Evolutionary conservation across 768 basidiomycete genomes (phyloP), one percentile per base, ranked within the genome.

Genomic region (Hortiboletus flavorubellus): DNA sequence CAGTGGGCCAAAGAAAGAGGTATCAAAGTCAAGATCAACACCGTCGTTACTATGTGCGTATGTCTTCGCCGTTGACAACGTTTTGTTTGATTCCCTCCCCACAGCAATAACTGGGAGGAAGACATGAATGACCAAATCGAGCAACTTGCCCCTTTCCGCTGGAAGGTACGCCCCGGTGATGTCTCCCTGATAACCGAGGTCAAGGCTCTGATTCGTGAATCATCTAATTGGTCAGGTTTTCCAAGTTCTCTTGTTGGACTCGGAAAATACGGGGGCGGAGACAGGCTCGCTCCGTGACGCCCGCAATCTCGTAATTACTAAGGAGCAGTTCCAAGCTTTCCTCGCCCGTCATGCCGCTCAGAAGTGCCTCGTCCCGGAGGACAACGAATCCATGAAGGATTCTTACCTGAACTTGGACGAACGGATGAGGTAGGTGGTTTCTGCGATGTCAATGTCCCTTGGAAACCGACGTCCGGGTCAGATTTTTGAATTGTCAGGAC

Each of bases 361-460:
- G 46, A 46, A 55, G 21, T 68, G 56, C 33, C 64, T 76, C 11
- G 73, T 76, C 8, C 70, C 75, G 0, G 75, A 76, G 57, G 63
- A 67, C 43, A 76, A 76, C 47, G 68, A 75, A 10, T 50, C 68
- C 2, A 76, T 76, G 75, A 72, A 64, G 26, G 73, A 75, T 44
- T 76, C 74, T 2, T 76, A 76, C 49, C 56, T 76, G 5, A 67
- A 69, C 38, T 49, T 76, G 33, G 75, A 76, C 41, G 75, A 76
- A 58, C 46, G 67, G 8, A 75, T 75, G 75, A 62, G 75, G 75
- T 69, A 39, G 8, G 62, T 54, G 5, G 3, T 14, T 30, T 16
- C 23, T 23, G 5, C 3, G 6, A 18, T 2, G n/a, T 21, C 2
- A 23, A 18, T 9, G 11, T n/a, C 4, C 8, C 38, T 33, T 8